Conservation (phyloP, 805 yeast genomes). For the Lipomyces yamanashiensis region DNA sequence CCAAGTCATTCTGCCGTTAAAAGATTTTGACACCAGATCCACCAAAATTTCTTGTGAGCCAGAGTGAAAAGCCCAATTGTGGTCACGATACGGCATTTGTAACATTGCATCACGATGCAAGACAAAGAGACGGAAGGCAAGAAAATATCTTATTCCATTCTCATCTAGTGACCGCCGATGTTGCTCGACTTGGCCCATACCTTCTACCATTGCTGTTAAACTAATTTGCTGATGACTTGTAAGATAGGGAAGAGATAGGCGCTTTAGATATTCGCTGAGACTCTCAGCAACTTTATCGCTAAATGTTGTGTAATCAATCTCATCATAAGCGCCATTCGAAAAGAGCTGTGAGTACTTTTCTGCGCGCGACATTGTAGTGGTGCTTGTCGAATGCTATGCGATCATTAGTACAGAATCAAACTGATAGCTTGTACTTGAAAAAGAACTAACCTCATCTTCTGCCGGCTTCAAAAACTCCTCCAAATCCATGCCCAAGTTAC, state of each 20-base stretch:
- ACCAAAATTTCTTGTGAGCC: slow-evolving; percentile 72
- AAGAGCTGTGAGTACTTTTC: slow-evolving; percentile 25
- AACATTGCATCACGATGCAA: slow-evolving; percentile 57
- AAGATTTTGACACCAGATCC: slow-evolving; percentile 53
- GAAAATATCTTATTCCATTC: slow-evolving; percentile 68
- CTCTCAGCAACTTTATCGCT: slow-evolving; percentile 52
- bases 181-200: slow-evolving; percentile 60
- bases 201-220: slow-evolving; percentile 67
- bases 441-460: slow-evolving; percentile 10
- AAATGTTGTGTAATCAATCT: slow-evolving; percentile 44
- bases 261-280: slow-evolving; percentile 64
- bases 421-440: not conserved
- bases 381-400: not conserved
- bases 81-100: slow-evolving; percentile 74
- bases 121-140: slow-evolving; percentile 44
- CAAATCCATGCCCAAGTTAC: slow-evolving; percentile 40
- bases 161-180: slow-evolving; percentile 54
- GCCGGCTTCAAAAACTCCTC: slow-evolving; percentile 42
- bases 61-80: slow-evolving; percentile 85
- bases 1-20: slow-evolving; percentile 62
- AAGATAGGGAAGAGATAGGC: slow-evolving; percentile 71
- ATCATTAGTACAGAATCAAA: not conserved
- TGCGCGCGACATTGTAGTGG: slow-evolving; percentile 20
- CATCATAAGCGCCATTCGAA: slow-evolving; percentile 8
- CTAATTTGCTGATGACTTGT: slow-evolving; percentile 94